A percentile compares a stretch with the other conserved stretches of the same genome.
Conservation (phyloP, 108 stramenopile genomes). For the Discostella pseudostelligera region DNA sequence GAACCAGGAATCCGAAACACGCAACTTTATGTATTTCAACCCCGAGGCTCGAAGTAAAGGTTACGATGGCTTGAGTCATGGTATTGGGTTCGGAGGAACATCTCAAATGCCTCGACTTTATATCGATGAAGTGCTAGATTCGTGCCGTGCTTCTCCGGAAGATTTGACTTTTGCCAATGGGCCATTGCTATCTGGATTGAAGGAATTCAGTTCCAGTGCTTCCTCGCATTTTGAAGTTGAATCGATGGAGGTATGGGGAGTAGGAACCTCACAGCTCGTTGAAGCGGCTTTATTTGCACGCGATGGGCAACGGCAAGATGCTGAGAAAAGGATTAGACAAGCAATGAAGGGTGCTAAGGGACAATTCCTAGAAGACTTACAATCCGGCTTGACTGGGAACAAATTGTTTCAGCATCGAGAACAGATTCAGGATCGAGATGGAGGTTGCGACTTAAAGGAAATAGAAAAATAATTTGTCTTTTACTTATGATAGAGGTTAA, state of each 20-base stretch:
- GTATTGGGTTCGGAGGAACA: slow-evolving; percentile 87
- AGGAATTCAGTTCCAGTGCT: slow-evolving; percentile 26
- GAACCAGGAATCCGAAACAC: slow-evolving; percentile 10
- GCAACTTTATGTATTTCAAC: slow-evolving; percentile 82
- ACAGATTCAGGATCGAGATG: slow-evolving; percentile 64
- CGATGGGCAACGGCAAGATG: slow-evolving; percentile 50
- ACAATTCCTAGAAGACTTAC: slow-evolving; percentile 77
- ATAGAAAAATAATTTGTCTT: not conserved
- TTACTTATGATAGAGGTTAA: not conserved
- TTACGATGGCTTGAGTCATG: slow-evolving; percentile 79
- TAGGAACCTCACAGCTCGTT: slow-evolving; percentile 71
- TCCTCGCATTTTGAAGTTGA: slow-evolving; percentile 59
- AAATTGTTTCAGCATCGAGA: slow-evolving; percentile 74
- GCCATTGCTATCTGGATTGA: slow-evolving; percentile 43
- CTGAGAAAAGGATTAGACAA: slow-evolving; percentile 53
- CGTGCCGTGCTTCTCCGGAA: slow-evolving; percentile 52
- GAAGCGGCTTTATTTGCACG: slow-evolving; percentile 58
- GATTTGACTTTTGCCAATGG: slow-evolving; percentile 81
- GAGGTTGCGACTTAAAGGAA: slow-evolving; percentile 31
- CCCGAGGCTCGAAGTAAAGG: slow-evolving; percentile 63
- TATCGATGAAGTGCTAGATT: slow-evolving; percentile 71
- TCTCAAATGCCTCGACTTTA: slow-evolving; percentile 65
- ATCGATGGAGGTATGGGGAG: slow-evolving; percentile 78
- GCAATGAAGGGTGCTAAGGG: slow-evolving; percentile 82
- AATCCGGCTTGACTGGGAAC: slow-evolving; percentile 67